phyloP scores from a whole-genome alignment of 1,284 basidiomycete species.

The Wallemia mellicola region DNA sequence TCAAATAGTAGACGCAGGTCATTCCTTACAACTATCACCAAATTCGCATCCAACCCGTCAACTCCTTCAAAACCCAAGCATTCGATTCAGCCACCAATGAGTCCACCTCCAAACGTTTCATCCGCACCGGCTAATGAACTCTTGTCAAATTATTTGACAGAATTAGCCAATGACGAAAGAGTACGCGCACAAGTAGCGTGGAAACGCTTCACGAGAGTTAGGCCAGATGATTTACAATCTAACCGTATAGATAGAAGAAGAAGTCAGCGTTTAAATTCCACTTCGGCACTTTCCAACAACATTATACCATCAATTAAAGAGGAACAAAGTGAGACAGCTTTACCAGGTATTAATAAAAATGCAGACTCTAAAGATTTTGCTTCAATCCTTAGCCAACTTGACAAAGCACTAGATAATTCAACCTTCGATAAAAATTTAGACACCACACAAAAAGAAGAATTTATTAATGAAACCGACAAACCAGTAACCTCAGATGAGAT shows the following conservation, averaged over 20 bases:
- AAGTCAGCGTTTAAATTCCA: slow-evolving; percentile 1
- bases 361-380: slow-evolving; percentile 63
- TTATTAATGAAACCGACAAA: background rate
- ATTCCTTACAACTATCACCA: background rate
- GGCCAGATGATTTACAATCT: slow-evolving; percentile 57
- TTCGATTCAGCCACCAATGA: background rate
- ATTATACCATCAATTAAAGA: background rate
- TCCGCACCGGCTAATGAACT: slow-evolving; percentile 22
- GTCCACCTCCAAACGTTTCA: background rate
- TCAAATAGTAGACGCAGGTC: background rate
- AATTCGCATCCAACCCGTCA: background rate
- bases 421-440: slow-evolving; percentile 19
- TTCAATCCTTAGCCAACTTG: slow-evolving; percentile 66
- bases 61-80: background rate
- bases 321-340: slow-evolving; percentile 45
- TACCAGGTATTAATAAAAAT: slow-evolving; percentile 58
- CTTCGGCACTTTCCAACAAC: too few species aligned
- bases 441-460: background rate
- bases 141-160: slow-evolving; percentile 49
- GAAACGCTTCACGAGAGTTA: slow-evolving; percentile 56
- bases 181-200: slow-evolving; percentile 36
- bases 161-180: slow-evolving; percentile 31
- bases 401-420: slow-evolving; percentile 77
- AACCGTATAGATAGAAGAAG: slow-evolving; percentile 56
- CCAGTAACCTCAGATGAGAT: background rate